A percentile compares a stretch with the other conserved stretches of the same genome.
Conservation (phyloP, 495 filamentous ascomycete genomes). For the Neurospora tetrasperma region DNA sequence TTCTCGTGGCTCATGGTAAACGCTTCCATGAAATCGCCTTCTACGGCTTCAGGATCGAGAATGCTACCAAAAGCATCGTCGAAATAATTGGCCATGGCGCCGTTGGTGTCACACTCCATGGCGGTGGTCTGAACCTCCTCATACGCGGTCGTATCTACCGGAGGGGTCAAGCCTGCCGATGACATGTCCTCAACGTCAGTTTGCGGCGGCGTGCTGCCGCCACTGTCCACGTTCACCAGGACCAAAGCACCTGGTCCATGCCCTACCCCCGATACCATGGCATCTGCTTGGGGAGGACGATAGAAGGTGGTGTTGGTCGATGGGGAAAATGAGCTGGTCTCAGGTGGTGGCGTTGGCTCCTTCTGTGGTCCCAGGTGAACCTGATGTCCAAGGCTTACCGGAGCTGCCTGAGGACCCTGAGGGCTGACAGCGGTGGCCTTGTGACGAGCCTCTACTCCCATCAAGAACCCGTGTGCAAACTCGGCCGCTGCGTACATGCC, state of each 20-base stretch:
- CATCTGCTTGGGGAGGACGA: neutral
- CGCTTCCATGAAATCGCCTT: neutral
- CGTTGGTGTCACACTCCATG: neutral
- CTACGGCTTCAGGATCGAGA: neutral
- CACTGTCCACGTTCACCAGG: neutral
- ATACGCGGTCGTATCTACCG: neutral
- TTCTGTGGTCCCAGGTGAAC: neutral
- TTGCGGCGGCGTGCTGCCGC: neutral
- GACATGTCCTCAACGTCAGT: neutral
- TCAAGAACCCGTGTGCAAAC: conserved; percentile 75
- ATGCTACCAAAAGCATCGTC: neutral
- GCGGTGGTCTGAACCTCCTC: neutral
- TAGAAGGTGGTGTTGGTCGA: neutral
- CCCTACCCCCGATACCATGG: neutral
- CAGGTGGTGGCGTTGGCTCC: neutral
- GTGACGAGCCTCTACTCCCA: conserved; percentile 39
- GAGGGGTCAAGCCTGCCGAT: neutral
- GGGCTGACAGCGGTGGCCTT: neutral
- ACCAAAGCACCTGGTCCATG: neutral
- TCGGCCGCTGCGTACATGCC: conserved; percentile 82
- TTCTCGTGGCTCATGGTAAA: conserved; percentile 1
- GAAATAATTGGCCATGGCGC: neutral
- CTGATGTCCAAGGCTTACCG: neutral
- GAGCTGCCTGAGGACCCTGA: neutral
- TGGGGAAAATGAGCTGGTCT: neutral